Evolutionary conservation across 768 basidiomycete species (phyloP), one percentile per base, ranked within the genome.

Genomic region (Zangia roseola): DNA sequence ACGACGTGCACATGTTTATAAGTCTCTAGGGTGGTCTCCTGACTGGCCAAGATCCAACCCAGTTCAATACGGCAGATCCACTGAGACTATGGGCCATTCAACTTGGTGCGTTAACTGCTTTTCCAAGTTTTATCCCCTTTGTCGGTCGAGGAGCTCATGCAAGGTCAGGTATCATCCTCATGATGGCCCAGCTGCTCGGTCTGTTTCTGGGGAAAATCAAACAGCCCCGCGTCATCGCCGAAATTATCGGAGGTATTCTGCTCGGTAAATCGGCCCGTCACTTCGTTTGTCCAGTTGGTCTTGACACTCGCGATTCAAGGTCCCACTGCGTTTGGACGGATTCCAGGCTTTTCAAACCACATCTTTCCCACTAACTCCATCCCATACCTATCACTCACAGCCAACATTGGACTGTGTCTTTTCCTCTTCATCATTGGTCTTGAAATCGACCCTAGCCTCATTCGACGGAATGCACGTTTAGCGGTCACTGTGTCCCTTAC

Each of bases 401-500:
- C 95, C 17, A 92, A 88, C 60, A 88, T 99, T 54, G 95, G 91
- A 1, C 77, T 91, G 8, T 86, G 84, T 54, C 80, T 94, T 39
- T 94, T 91, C 71, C 80, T 97, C 10, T 97, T 97, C 73, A 81
- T 97, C 52, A 86, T 97, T 30, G 95, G 95, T 1, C 82, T 95
- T 17, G 90, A 92, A 70, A 94, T 97, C 49, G 97, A 98, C 55
- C 71, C 80, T 0, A 72, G 74, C 4, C 73, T 97, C 50, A 87
- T 98, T 67, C 84, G 78, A 59, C 83, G 86, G 21, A 89, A 88
- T 74, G 82, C 78, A 0, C 76, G 82, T 3, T 68, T 84, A 2
- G 87, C 87, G 1, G 65, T 75, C 1, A 75, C 78, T 0, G 83
- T 98, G 37, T 84, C 91, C 1, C 59, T 88, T 0, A 86, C 84